Evolutionary conservation across 306 rosid species (phyloP).

Genomic region (Inga leiocalycina): DNA sequence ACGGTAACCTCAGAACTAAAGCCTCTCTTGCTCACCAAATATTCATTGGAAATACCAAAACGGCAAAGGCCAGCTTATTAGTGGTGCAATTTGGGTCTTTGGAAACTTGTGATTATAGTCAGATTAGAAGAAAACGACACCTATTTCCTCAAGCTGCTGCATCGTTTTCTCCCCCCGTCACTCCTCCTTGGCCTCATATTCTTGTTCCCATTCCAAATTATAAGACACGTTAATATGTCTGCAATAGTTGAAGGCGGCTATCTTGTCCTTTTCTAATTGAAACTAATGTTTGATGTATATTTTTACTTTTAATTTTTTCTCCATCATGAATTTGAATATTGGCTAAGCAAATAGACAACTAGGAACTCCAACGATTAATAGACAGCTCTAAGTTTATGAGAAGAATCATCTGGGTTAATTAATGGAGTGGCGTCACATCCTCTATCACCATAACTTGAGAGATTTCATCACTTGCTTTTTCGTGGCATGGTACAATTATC

Average conservation of each 20-base stretch:
- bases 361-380: too few species aligned
- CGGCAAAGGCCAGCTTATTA: neutral
- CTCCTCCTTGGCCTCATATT: neutral
- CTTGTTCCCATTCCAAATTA: neutral
- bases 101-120: constrained; percentile 11
- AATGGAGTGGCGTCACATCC: constrained; percentile 12
- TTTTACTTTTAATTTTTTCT: too few species aligned
- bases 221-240: neutral
- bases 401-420: neutral
- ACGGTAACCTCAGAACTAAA: neutral
- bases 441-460: neutral
- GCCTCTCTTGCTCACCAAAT: neutral
- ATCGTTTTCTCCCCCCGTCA: constrained; percentile 21
- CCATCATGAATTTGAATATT: neutral
- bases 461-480: neutral
- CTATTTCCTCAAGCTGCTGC: neutral
- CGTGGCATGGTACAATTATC: neutral
- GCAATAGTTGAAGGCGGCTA: neutral
- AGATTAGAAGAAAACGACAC: constrained; percentile 19
- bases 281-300: too few species aligned
- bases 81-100: neutral
- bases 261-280: neutral
- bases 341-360: neutral
- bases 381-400: neutral
- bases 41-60: neutral